Conservation (phyloP, 148 eudicot genomes). For the Tetragonia tetragonoides region DNA sequence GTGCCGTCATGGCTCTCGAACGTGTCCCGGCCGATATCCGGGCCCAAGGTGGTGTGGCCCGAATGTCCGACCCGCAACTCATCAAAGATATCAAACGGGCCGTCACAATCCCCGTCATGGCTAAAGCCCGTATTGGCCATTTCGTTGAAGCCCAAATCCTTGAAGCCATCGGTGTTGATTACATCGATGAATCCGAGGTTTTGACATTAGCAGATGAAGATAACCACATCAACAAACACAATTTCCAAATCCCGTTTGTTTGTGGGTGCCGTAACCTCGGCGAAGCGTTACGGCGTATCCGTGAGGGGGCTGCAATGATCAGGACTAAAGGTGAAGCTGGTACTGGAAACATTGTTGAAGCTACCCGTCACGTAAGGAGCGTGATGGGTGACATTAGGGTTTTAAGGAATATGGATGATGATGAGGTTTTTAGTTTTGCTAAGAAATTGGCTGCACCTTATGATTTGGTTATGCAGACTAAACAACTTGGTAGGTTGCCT, state of each 20-base stretch:
- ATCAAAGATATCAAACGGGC: conserved; percentile 88
- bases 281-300: conserved; percentile 74
- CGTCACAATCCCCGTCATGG: conserved; percentile 94
- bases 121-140: conserved; percentile 88
- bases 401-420: conserved; percentile 81
- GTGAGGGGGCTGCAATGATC: conserved; percentile 96
- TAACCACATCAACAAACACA: conserved; percentile 87
- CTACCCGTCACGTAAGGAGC: conserved; percentile 75
- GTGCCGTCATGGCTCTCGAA: conserved; percentile 95
- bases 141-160: conserved; percentile 94
- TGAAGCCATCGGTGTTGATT: conserved; percentile 78
- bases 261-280: conserved; percentile 92
- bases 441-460: conserved; percentile 74
- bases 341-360: conserved; percentile 72
- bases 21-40: conserved; percentile 97
- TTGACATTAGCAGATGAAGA: conserved; percentile 78
- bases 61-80: conserved; percentile 91
- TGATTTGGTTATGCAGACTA: conserved; percentile 79
- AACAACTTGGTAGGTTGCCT: conserved; percentile 85
- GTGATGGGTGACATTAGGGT: conserved; percentile 73
- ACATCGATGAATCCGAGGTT: conserved; percentile 87
- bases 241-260: conserved; percentile 82
- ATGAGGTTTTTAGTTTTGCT: conserved; percentile 74
- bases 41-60: conserved; percentile 89
- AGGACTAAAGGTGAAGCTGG: conserved; percentile 96